Conservation (phyloP, 192 early-diverging fungal genomes). For the Backusella luteola region DNA sequence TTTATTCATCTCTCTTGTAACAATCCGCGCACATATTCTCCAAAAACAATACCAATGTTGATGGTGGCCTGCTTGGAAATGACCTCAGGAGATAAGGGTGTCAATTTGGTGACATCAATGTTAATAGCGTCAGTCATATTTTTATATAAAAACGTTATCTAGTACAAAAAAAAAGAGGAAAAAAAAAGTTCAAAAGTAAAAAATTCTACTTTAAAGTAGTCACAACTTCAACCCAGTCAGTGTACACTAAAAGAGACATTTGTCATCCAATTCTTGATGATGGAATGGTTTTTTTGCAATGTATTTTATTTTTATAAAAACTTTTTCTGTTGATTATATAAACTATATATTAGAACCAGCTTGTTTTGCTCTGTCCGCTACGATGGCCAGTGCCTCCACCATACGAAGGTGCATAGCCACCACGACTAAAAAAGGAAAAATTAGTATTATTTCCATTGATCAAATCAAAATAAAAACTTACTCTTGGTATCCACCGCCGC, state of each 20-base stretch:
- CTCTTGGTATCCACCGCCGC: neutral
- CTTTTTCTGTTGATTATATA: neutral
- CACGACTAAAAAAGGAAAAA: neutral
- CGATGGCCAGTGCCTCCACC: constrained; percentile 21
- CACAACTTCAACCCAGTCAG: neutral
- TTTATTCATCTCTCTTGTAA: no score
- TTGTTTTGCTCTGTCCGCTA: constrained; percentile 38
- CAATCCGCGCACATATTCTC: no score
- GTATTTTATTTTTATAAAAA: no score
- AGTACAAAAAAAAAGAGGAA: neutral
- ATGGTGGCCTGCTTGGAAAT: constrained; percentile 98
- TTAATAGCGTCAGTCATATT: neutral
- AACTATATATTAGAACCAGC: constrained; percentile 35
- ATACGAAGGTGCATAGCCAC: constrained; percentile 7
- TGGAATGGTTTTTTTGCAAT: no score
- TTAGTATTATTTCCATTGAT: no score
- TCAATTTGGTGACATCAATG: constrained; percentile 51
- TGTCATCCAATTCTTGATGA: neutral
- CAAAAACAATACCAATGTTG: constrained; percentile 81
- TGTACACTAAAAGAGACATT: neutral
- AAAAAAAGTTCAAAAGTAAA: neutral
- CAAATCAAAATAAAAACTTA: neutral
- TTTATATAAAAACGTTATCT: no score
- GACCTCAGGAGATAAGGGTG: constrained; percentile 90
- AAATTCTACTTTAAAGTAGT: neutral